Conservation (phyloP, 2,329 filamentous ascomycete genomes). For the Pseudogymnoascus verrucosus region DNA sequence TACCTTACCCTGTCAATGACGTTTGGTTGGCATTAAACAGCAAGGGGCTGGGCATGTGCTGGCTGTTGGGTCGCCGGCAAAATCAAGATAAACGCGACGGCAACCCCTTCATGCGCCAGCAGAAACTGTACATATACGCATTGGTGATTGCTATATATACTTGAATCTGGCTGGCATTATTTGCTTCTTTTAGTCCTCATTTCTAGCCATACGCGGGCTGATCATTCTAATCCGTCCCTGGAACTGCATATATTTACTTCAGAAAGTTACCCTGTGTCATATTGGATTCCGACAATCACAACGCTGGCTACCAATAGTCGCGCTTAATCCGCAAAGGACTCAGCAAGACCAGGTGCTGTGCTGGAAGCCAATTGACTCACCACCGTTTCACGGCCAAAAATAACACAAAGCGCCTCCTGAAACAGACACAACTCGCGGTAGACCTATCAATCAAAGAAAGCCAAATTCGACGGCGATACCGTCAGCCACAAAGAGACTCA, state of each 20-base stretch:
- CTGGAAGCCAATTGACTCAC: not conserved
- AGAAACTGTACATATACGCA: not conserved
- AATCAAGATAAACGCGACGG: slow-evolving; percentile 10
- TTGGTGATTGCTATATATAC: not conserved
- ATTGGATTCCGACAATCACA: not conserved
- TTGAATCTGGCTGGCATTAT: not conserved
- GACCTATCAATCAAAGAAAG: slow-evolving; percentile 19
- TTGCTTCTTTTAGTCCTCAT: not conserved
- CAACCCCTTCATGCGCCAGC: not conserved
- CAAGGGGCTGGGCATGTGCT: slow-evolving; percentile 6
- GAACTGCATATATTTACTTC: not conserved
- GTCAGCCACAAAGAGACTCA: not conserved
- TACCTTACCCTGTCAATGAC: not conserved
- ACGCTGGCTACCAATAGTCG: not conserved
- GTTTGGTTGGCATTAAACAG: not conserved
- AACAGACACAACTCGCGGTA: slow-evolving; percentile 19
- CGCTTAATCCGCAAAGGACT: not conserved
- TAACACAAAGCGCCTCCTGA: slow-evolving; percentile 20
- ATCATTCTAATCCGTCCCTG: not conserved
- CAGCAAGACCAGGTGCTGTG: not conserved
- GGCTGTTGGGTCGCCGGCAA: not conserved
- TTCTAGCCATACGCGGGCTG: not conserved
- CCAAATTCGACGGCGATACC: slow-evolving; percentile 21
- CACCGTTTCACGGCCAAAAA: slow-evolving; percentile 8
- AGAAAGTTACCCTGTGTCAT: not conserved